A percentile compares a stretch with the other conserved stretches of the same genome.
These are phyloP conservation scores for Trametes sanguinea DNA, from an alignment of 768 basidiomycete species.

Conservation along the genomic window DNA sequence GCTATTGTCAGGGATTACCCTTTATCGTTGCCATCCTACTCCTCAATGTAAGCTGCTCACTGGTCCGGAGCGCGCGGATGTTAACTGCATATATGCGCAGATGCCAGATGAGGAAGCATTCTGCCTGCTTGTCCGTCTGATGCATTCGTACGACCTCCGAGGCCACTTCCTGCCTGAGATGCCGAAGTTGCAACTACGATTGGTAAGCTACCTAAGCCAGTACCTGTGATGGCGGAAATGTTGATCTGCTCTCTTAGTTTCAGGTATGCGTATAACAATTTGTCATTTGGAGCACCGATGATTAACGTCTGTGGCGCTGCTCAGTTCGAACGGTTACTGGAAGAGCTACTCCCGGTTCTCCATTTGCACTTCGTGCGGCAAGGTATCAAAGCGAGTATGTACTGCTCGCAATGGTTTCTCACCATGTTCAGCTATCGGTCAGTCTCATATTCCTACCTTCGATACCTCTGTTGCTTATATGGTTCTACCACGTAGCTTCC, in stretches of 20 bases:
- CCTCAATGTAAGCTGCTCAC: constrained; percentile 65
- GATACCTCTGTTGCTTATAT: too few relatives aligned
- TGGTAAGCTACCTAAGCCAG: constrained; percentile 45
- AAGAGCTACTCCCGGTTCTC: constrained; percentile 89
- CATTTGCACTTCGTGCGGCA: constrained; percentile 93
- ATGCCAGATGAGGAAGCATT: constrained; percentile 99
- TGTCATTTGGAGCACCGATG: neutral
- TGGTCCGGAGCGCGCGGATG: neutral
- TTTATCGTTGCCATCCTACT: constrained; percentile 94
- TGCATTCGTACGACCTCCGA: constrained; percentile 95
- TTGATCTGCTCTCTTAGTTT: constrained; percentile 42
- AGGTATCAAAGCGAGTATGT: constrained; percentile 98
- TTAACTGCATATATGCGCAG: constrained; percentile 41
- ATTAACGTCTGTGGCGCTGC: constrained; percentile 1
- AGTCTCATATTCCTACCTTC: constrained; percentile 24
- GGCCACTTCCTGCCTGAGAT: constrained; percentile 99
- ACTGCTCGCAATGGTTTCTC: constrained; percentile 97
- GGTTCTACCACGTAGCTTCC: constrained; percentile 60
- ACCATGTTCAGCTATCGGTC: constrained; percentile 95
- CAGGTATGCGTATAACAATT: constrained; percentile 45
- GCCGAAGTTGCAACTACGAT: constrained; percentile 92
- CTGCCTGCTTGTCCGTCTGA: constrained; percentile 88
- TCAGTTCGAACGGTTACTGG: constrained; percentile 91
- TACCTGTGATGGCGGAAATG: too few relatives aligned
- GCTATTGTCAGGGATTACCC: constrained; percentile 96